Evolutionary conservation across 371 early-diverging fungal genomes (phyloP).

Genomic region (Apophysomyces elegans): DNA sequence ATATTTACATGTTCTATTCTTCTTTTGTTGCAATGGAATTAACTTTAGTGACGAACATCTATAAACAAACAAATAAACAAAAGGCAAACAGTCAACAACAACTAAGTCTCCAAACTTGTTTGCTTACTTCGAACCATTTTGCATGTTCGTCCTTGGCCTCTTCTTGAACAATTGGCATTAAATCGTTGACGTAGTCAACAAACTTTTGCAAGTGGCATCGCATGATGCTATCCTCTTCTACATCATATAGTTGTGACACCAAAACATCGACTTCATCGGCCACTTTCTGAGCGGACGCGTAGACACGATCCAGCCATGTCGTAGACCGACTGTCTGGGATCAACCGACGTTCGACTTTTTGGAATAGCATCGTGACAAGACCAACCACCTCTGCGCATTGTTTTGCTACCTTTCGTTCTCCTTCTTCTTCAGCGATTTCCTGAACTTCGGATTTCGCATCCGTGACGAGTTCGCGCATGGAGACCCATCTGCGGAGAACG

Average conservation of each 20-base stretch:
- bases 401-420: slow-evolving; percentile 31
- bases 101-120: neutral
- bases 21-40: neutral
- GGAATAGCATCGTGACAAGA: slow-evolving; percentile 35
- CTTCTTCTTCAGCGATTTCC: slow-evolving; percentile 41
- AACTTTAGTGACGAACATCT: slow-evolving; percentile 18
- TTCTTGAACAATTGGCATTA: slow-evolving; percentile 36
- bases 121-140: slow-evolving; percentile 47
- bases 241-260: slow-evolving; percentile 48
- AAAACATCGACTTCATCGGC: slow-evolving; percentile 46
- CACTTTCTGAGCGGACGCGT: slow-evolving; percentile 20
- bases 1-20: neutral
- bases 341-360: slow-evolving; percentile 45
- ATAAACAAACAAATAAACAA: slow-evolving; percentile 1
- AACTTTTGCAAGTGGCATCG: slow-evolving; percentile 21
- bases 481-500: slow-evolving; percentile 28
- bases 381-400: slow-evolving; percentile 40
- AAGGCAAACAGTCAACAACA: neutral
- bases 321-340: slow-evolving; percentile 21
- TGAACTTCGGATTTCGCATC: slow-evolving; percentile 45
- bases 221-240: slow-evolving; percentile 34
- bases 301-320: slow-evolving; percentile 33
- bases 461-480: slow-evolving; percentile 23
- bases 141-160: slow-evolving; percentile 38
- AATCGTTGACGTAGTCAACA: slow-evolving; percentile 22